Evolutionary conservation across 352 stramenopile species (phyloP).

Genomic region (Phytophthora kernoviae): DNA sequence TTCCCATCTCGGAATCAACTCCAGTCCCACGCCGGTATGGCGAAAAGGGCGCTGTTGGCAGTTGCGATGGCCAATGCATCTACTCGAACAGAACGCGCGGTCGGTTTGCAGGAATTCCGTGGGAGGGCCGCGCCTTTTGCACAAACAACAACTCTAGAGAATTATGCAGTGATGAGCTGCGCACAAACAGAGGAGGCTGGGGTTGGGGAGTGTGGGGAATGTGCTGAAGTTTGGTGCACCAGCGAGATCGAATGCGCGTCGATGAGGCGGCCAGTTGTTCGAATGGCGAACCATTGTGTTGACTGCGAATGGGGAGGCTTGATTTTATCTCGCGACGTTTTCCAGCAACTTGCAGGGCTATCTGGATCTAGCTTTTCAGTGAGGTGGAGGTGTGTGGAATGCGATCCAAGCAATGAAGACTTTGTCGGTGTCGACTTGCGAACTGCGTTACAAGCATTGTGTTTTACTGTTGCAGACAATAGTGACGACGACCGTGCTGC

Average conservation of each 20-base stretch:
- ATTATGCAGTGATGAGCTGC: slow-evolving; percentile 21
- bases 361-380: slow-evolving; percentile 8
- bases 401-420: neutral
- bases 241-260: neutral
- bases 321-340: slow-evolving; percentile 9
- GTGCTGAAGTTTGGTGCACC: slow-evolving; percentile 32
- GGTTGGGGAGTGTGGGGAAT: slow-evolving; percentile 17
- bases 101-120: slow-evolving; percentile 7
- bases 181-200: slow-evolving; percentile 1
- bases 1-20: too few species aligned
- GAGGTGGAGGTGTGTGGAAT: slow-evolving; percentile 33
- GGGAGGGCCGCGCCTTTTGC: slow-evolving; percentile 5
- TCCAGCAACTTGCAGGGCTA: neutral
- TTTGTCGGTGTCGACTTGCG: neutral
- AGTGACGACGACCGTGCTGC: neutral
- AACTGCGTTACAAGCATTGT: neutral
- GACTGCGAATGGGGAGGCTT: slow-evolving; percentile 15
- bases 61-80: neutral
- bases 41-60: slow-evolving; percentile 8
- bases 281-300: slow-evolving; percentile 19
- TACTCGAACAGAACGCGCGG: neutral
- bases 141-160: neutral
- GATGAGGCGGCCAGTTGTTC: slow-evolving; percentile 17
- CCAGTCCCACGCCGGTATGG: slow-evolving; percentile 5
- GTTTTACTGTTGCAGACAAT: neutral